A percentile compares a stretch with the other conserved stretches of the same genome.
These are phyloP conservation scores for Populus davidiana DNA, from an alignment of 345 rosid genomes.

Conservation along the genomic window DNA sequence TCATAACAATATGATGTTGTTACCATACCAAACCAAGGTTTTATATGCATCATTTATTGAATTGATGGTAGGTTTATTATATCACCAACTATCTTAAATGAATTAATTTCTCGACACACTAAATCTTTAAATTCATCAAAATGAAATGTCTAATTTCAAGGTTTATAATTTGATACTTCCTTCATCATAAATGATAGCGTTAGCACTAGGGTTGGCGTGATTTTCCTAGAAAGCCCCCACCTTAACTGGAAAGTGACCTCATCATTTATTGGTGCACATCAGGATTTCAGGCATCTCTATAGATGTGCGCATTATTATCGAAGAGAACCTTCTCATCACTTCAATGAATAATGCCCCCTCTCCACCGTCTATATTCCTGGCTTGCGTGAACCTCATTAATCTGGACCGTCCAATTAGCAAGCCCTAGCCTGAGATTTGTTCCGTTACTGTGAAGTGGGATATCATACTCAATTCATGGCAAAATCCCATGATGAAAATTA, in stretches of 20 bases:
- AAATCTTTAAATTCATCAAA: too few relatives aligned
- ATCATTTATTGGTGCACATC: conserved; percentile 57
- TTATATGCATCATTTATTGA: too few relatives aligned
- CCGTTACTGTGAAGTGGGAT: conserved; percentile 30
- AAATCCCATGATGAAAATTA: conserved; percentile 26
- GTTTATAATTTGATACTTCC: too few relatives aligned
- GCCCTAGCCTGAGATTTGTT: conserved; percentile 24
- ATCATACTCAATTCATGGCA: conserved; percentile 25
- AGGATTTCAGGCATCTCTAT: conserved; percentile 45
- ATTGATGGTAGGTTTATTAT: too few relatives aligned
- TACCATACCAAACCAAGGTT: too few relatives aligned
- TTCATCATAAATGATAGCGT: too few relatives aligned
- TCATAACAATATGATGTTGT: too few relatives aligned
- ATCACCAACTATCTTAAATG: too few relatives aligned
- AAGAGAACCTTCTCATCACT: conserved; percentile 6
- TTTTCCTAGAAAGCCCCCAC: conserved; percentile 46
- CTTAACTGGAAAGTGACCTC: conserved; percentile 47
- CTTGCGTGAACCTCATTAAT: background rate
- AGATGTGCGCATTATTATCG: background rate
- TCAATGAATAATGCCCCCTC: conserved; percentile 10
- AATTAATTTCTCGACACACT: too few relatives aligned
- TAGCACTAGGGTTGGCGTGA: too few relatives aligned
- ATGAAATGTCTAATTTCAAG: too few relatives aligned
- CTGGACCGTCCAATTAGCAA: conserved; percentile 19
- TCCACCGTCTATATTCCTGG: conserved; percentile 16